A percentile compares a stretch with the other conserved stretches of the same genome.
These are phyloP conservation scores for Paraphoma chrysanthemicola DNA, from an alignment of 2,329 filamentous ascomycete genomes.

Conservation along the genomic window DNA sequence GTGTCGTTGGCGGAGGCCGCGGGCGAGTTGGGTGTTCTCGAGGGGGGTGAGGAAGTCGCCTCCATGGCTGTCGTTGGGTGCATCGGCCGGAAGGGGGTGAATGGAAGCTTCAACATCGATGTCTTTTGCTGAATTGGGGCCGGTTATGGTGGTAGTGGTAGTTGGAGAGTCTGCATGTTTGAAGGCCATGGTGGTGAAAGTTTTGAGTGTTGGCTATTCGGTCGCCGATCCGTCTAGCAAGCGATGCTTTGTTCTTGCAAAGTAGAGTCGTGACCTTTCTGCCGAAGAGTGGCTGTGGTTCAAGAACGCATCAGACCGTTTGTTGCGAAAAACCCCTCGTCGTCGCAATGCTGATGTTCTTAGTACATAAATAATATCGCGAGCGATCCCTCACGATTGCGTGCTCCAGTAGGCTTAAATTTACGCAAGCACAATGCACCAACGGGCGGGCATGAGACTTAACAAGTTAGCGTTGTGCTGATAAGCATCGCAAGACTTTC, in stretches of 20 bases:
- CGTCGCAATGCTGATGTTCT: background rate
- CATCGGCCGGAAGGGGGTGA: background rate
- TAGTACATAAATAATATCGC: background rate
- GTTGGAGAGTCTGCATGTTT: no score
- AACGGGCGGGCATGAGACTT: background rate
- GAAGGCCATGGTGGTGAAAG: no score
- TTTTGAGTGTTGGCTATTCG: no score
- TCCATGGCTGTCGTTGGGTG: background rate
- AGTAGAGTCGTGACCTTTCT: no score
- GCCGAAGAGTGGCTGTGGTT: no score
- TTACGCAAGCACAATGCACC: background rate
- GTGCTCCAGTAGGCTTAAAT: background rate
- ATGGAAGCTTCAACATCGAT: background rate
- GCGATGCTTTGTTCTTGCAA: no score
- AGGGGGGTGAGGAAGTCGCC: background rate
- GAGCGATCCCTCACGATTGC: background rate
- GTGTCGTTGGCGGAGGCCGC: constrained; percentile 55
- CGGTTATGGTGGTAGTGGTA: background rate
- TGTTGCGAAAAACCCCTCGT: no score
- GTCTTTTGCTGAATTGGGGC: background rate
- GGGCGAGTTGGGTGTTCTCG: constrained; percentile 24
- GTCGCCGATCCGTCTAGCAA: no score
- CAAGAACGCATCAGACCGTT: no score
- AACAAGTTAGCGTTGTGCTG: background rate
- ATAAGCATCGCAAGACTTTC: background rate